Base-by-base conservation (phyloP, 257 asterid species). In the Buddleja alternifolia region DNA sequence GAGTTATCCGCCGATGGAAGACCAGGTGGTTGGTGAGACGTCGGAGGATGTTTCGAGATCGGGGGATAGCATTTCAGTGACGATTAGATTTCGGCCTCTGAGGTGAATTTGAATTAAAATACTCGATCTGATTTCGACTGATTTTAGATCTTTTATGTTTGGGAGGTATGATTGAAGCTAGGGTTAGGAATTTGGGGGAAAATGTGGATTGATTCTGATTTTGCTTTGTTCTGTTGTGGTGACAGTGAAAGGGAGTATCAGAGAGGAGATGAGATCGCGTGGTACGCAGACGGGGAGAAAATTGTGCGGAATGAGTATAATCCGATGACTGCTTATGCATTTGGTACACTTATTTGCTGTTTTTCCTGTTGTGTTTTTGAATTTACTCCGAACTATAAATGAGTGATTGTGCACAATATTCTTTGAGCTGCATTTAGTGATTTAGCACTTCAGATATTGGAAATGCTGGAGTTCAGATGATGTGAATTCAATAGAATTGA, bases 81-180 rank as follows among this genome's bases (percentile, higher is more conserved):
- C 99, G 10, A 87, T 94, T 83, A 76, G 99, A 32, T 94, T 94
- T 82, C 89, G 99, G 57, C 99, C 97, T 16, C 1, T 94, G 88
- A 94, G 96, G 99, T 94, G 88, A 81, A 66, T 29, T 65, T 68
- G 67, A 41, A 72, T 63, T 63, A 36, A 63, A 29, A 41, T 55
- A 41, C 42, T 70, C 72, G 91, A 84, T 94, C 96, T 84, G 82
- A 71, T 66, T 77, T 80, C 52, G 67, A 81, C 74, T 68, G 75
- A 60, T 53, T 75, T 75, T 69, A 50, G 78, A 76, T 79, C 62
- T 63, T 78, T 73, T 72, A 69, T 42, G 42, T 67, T 73, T 48
- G 41, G 47, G 75, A 66, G 60, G 5, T 29, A 58, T 51, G 60
- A 29, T 59, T 32, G 60, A 32, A 68, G 77, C 57, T 78, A 73